Percentiles rank a stretch among this genome's conserved stretches.
These are phyloP conservation scores for Pisolithus thermaeus DNA, from an alignment of 1,284 basidiomycete genomes.

Conservation along the genomic window DNA sequence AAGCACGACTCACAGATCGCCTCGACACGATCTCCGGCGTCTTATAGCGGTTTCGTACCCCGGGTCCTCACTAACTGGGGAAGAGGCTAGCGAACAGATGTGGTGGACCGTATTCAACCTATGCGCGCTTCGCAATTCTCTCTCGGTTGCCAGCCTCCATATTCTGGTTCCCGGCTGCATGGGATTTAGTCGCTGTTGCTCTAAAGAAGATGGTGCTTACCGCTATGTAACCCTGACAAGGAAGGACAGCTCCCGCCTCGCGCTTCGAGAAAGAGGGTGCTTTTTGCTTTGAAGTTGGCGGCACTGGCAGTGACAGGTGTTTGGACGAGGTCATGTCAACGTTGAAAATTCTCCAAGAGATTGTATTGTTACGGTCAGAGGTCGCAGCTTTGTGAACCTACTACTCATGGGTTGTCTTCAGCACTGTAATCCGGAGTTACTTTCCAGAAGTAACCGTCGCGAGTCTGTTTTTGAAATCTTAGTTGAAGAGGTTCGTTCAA, in stretches of 20 bases:
- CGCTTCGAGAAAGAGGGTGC: slow-evolving; percentile 63
- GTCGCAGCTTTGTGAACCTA: slow-evolving; percentile 76
- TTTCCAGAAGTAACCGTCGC: slow-evolving; percentile 43
- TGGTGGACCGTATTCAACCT: slow-evolving; percentile 73
- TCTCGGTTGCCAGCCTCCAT: slow-evolving; percentile 43
- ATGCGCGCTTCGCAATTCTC: slow-evolving; percentile 75
- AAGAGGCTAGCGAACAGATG: slow-evolving; percentile 60
- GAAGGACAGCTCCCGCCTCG: slow-evolving; percentile 37
- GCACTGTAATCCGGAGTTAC: slow-evolving; percentile 49
- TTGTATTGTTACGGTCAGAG: slow-evolving; percentile 53
- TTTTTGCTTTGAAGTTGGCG: slow-evolving; percentile 66
- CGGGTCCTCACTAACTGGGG: slow-evolving; percentile 26
- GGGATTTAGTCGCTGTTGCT: slow-evolving; percentile 59
- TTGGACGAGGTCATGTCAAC: slow-evolving; percentile 55
- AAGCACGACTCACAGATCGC: slow-evolving; percentile 1
- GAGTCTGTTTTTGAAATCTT: slow-evolving; percentile 81
- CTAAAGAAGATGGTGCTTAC: slow-evolving; percentile 58
- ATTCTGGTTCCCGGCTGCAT: slow-evolving; percentile 53
- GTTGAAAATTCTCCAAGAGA: slow-evolving; percentile 63
- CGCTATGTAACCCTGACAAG: slow-evolving; percentile 37
- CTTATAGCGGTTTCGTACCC: slow-evolving; percentile 37
- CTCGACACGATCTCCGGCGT: slow-evolving; percentile 45
- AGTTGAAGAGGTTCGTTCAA: slow-evolving; percentile 66
- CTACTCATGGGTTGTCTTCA: slow-evolving; percentile 72
- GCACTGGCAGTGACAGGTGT: slow-evolving; percentile 49